Evolutionary conservation across 169 alveolate species (phyloP), one percentile per base, ranked within the genome.

Genomic region (Cryptosporidium meleagridis): DNA sequence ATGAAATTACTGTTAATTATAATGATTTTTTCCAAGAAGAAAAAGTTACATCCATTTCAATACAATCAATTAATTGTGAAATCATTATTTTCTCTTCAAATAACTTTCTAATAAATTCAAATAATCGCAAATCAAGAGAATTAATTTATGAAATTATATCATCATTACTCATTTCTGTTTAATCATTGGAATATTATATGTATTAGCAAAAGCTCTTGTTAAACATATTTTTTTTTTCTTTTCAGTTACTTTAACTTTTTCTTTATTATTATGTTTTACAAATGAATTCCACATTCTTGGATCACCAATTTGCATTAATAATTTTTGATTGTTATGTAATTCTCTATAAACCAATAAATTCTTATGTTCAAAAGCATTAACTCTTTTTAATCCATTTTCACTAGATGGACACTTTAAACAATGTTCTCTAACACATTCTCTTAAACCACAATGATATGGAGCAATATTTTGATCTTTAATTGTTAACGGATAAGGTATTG

Each of bases 271-370:
- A 8, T 6, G 52, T 53, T 53, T 59, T 48, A 80, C 29, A 80
- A 61, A 80, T 41, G 51, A 37, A 80, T 80, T 80, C 89, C 89
- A 80, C 29, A 62, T 62, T 65, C 75, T 80, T 65, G 89, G 80
- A 65, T 80, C 39, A 21, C 89, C 89, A 8, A 80, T 29, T 62
- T 59, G 89, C 21, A 80, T 5, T 65, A 62, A 41, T 67, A 80
- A 48, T 48, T 80, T 80, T 21, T 80, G 80, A 65, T 80, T 51
- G 55, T 80, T 80, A 44, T 80, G 69, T 44, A 80, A 44, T 65
- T 62, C 89, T 29, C 48, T 80, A 26, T 80, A 80, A 16, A 80
- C 51, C 4, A 80, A 29, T 21, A 73, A 37, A 8, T 55, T 51
- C 16, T 73, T 73, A 37, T 73, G 68, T n/a, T 52, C 39, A 37